Evolutionary conservation across 306 rosid species (phyloP).

Genomic region (Corylus avellana): DNA sequence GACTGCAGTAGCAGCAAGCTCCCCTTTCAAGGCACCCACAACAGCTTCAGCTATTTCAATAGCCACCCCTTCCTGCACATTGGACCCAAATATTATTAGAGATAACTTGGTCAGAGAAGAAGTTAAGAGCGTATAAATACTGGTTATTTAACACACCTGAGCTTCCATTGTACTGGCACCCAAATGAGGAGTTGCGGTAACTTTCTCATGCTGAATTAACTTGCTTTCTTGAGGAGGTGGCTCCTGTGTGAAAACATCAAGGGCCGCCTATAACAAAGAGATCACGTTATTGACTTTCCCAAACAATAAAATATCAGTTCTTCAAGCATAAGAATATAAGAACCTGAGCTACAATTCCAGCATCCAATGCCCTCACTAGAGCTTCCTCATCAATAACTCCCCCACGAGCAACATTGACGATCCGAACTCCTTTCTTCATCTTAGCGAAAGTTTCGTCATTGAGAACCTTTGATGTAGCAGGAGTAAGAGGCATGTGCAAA

Average conservation of each 20-base stretch:
- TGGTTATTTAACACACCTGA: slow-evolving; percentile 53
- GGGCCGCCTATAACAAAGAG: slow-evolving; percentile 74
- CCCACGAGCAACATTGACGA: slow-evolving; percentile 95
- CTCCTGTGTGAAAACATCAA: slow-evolving; percentile 88
- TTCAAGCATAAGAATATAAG: slow-evolving; percentile 9
- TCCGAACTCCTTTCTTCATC: slow-evolving; percentile 95
- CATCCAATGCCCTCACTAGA: slow-evolving; percentile 80
- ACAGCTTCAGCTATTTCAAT: slow-evolving; percentile 99
- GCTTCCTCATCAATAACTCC: slow-evolving; percentile 99
- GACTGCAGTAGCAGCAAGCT: slow-evolving; percentile 98
- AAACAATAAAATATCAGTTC: background rate
- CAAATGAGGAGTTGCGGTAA: slow-evolving; percentile 94
- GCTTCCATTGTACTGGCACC: slow-evolving; percentile 99
- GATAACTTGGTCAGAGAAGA: slow-evolving; percentile 2
- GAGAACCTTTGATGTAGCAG: slow-evolving; percentile 80
- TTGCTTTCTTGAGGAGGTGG: slow-evolving; percentile 78
- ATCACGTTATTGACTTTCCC: slow-evolving; percentile 2
- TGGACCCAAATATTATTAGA: slow-evolving; percentile 24
- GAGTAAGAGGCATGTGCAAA: slow-evolving; percentile 94
- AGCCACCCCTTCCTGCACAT: slow-evolving; percentile 93
- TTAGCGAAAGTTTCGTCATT: slow-evolving; percentile 90
- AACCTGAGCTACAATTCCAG: slow-evolving; percentile 97
- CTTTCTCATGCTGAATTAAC: slow-evolving; percentile 78
- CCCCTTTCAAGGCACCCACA: slow-evolving; percentile 89
- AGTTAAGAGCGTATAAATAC: background rate